Percentiles rank a stretch among this genome's conserved stretches.
Conservation (phyloP, 805 yeast species). For the Lachancea nothofagi region DNA sequence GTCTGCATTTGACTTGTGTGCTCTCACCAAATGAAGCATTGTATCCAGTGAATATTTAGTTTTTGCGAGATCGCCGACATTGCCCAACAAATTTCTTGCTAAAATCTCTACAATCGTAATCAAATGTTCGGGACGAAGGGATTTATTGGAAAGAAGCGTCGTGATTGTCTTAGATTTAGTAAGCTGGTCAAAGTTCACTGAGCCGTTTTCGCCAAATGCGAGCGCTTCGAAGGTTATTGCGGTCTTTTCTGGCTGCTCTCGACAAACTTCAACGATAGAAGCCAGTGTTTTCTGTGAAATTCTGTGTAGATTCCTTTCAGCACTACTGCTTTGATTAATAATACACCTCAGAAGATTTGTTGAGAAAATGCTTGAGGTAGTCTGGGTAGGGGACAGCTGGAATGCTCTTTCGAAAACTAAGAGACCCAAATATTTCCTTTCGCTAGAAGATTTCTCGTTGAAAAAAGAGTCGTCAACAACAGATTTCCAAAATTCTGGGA, state of each 20-base stretch:
- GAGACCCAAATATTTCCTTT: slow-evolving; percentile 82
- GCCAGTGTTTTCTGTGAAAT: slow-evolving; percentile 51
- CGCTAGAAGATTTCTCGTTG: slow-evolving; percentile 70
- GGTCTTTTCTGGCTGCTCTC: slow-evolving; percentile 34
- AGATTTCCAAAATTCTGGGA: slow-evolving; percentile 71
- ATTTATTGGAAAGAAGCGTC: slow-evolving; percentile 31
- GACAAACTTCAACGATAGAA: slow-evolving; percentile 38
- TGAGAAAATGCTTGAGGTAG: slow-evolving; percentile 40
- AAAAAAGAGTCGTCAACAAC: slow-evolving; percentile 79
- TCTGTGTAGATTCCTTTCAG: slow-evolving; percentile 60
- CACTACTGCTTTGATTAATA: slow-evolving; percentile 68
- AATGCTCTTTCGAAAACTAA: slow-evolving; percentile 57
- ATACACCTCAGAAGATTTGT: slow-evolving; percentile 66
- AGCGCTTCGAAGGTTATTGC: slow-evolving; percentile 33
- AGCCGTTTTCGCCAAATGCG: slow-evolving; percentile 44
- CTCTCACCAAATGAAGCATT: slow-evolving; percentile 46
- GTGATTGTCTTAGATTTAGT: slow-evolving; percentile 69
- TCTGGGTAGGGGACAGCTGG: slow-evolving; percentile 21
- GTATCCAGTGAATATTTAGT: slow-evolving; percentile 53
- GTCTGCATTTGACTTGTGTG: slow-evolving; percentile 34
- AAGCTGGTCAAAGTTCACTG: slow-evolving; percentile 66
- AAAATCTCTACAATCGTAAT: not conserved
- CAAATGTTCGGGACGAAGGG: slow-evolving; percentile 11
- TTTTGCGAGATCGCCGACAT: slow-evolving; percentile 9
- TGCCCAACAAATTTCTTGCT: slow-evolving; percentile 5